Percentiles rank a stretch among this genome's conserved stretches.
Conservation (phyloP, 129 eudicot species). For the Helichrysum umbraculigerum region DNA sequence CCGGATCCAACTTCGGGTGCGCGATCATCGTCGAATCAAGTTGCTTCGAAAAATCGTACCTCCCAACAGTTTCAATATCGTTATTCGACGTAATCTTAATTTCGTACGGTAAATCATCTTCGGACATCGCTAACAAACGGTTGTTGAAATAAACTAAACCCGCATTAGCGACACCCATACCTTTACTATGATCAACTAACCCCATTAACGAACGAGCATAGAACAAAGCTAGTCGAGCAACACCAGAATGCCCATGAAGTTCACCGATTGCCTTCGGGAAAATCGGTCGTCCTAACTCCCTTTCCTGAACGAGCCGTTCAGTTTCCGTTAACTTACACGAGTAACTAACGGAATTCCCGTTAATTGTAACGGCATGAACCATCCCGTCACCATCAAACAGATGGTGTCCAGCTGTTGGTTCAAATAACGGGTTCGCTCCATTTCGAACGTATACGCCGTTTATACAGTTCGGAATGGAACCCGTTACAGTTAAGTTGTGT, state of each 20-base stretch:
- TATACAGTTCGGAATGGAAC: constrained; percentile 41
- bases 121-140: constrained; percentile 61
- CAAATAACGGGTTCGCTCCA: constrained; percentile 58
- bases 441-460: constrained; percentile 54
- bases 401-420: constrained; percentile 59
- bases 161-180: constrained; percentile 65
- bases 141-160: constrained; percentile 53
- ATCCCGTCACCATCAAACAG: constrained; percentile 66
- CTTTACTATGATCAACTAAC: constrained; percentile 46
- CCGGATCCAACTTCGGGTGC: constrained; percentile 59
- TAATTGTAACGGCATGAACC: constrained; percentile 54
- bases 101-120: constrained; percentile 58
- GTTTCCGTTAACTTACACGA: constrained; percentile 56
- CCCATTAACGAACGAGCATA: constrained; percentile 55
- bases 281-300: constrained; percentile 42
- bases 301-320: constrained; percentile 47
- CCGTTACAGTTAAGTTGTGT: constrained; percentile 35
- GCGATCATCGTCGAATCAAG: constrained; percentile 54
- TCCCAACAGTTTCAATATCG: constrained; percentile 47
- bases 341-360: constrained; percentile 46
- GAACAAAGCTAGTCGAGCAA: constrained; percentile 46
- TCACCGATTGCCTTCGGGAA: constrained; percentile 71
- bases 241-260: constrained; percentile 58
- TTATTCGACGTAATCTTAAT: constrained; percentile 39
- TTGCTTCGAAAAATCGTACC: constrained; percentile 48